phyloP scores from a whole-genome alignment of 176 grass and related monocot species.

The Saccharum spontaneum region DNA sequence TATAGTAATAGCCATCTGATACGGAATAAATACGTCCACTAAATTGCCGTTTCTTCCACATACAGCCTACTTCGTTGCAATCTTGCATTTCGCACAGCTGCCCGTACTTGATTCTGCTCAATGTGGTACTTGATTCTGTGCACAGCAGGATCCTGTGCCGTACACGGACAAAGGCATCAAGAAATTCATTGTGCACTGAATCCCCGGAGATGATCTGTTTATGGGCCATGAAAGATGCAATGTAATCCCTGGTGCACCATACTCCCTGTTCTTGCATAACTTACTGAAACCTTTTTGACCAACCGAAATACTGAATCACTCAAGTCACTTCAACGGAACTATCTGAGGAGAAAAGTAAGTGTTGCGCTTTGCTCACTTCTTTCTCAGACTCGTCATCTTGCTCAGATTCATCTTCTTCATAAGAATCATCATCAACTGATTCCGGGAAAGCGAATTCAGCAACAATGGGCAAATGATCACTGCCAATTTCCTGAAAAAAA shows the following conservation, averaged over 20 bases:
- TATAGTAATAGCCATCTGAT: not conserved
- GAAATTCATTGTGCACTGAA: not conserved
- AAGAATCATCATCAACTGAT: not conserved
- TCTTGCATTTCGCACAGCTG: conserved; percentile 30
- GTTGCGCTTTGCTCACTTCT: not conserved
- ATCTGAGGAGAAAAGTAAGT: conserved; percentile 27
- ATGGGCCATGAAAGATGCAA: not conserved
- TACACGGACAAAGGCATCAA: not conserved
- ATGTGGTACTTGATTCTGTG: not conserved
- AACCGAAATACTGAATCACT: conserved; percentile 18
- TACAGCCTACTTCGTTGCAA: not conserved
- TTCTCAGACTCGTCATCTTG: conserved; percentile 11
- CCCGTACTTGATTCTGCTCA: conserved; percentile 17
- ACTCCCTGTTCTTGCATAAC: not conserved
- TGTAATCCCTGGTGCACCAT: not conserved
- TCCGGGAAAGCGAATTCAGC: conserved; percentile 74
- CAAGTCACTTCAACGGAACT: conserved; percentile 10
- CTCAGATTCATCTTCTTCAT: conserved; percentile 14
- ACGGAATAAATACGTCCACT: not conserved
- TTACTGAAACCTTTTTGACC: conserved; percentile 2
- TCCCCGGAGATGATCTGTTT: not conserved
- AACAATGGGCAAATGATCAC: conserved; percentile 79
- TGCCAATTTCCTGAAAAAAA: conserved; percentile 72
- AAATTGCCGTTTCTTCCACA: not conserved
- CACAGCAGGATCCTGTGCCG: not conserved